Percentiles rank a stretch among this genome's conserved stretches.
phyloP scores from a whole-genome alignment of 75 land plant species.

The Picea glauca region DNA sequence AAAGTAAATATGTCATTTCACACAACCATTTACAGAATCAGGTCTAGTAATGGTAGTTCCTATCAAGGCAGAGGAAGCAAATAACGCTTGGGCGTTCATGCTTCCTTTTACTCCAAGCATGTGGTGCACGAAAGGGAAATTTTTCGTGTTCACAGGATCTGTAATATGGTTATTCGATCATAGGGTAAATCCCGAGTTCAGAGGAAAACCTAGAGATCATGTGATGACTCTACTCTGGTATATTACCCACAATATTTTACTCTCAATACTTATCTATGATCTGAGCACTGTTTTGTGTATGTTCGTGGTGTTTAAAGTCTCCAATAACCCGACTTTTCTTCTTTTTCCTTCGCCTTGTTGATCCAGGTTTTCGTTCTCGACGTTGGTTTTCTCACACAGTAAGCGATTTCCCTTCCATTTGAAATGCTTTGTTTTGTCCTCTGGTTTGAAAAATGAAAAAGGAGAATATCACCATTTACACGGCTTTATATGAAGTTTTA shows the following conservation, averaged over 20 bases:
- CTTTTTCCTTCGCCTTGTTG: no score
- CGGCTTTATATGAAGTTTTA: no score
- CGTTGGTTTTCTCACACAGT: conserved; percentile 34
- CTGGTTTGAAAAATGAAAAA: conserved; percentile 32
- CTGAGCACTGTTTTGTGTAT: conserved; percentile 19
- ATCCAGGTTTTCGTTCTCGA: no score
- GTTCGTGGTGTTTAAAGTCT: no score
- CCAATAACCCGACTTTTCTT: no score
- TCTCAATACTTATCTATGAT: no score
- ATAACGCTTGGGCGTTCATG: conserved; percentile 43
- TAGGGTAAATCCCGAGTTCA: conserved; percentile 12
- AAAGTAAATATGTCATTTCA: conserved; percentile 32
- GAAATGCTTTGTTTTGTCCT: background rate
- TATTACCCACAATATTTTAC: no score
- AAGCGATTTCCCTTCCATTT: background rate
- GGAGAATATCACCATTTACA: background rate
- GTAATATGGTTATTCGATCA: conserved; percentile 34
- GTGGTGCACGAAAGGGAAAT: conserved; percentile 18
- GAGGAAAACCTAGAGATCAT: background rate
- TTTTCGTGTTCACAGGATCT: background rate
- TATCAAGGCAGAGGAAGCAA: conserved; percentile 10
- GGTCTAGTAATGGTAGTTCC: conserved; percentile 51
- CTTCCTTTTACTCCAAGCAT: conserved; percentile 31
- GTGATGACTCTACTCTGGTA: no score
- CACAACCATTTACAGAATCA: conserved; percentile 37